Base-by-base conservation (phyloP, 768 basidiomycete species). In the Amylocystis lapponica region DNA sequence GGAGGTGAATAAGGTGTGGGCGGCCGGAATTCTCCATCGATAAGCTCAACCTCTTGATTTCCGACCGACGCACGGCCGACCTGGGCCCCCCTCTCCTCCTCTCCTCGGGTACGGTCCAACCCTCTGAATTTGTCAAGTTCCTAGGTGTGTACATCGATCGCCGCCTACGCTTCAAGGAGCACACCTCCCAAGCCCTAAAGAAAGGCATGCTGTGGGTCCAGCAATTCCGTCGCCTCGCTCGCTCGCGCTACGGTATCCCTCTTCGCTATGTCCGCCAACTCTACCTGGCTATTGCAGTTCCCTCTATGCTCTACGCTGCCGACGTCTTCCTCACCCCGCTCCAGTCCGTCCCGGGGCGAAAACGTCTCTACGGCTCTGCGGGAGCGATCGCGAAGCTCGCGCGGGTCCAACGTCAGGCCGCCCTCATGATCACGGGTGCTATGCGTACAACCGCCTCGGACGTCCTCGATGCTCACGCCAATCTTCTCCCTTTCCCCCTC, bases 141-240 rank as follows among this genome's bases (percentile, higher is more conserved):
- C 55, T 69, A 0, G 68, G 66, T 0, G 45, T 70, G 0, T 22
- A 49, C 5, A 17, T 67, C 1, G 65, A 68, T 48, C 36, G 55
- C 1, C 52, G 54, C 30, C 47, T 69, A 2, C 17, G 47, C 0
- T 68, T 57, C 47, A 45, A 56, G 7, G 49, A 25, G 38, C 50
- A 52, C 27, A 41, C 27, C 21, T 51, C 30, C n/a, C 47, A 41
- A 19, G 54, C 50, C 1, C 33, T 60, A 0, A 47, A 36, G 2
- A 64, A 55, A 43, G 64, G 61, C 2, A 43, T 41, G 2, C 37
- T 47, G 9, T 56, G 58, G 50, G 39, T 57, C 1, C 29, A 37
- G 0, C 53, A 55, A 26, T 50, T 61, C 35, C 10, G 46, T 4
- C 27, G 59, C 1, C 17, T 67, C 5, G 50, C 56, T 8, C 49